Base-by-base conservation (phyloP, 768 basidiomycete genomes). In the Boletus bicolor region DNA sequence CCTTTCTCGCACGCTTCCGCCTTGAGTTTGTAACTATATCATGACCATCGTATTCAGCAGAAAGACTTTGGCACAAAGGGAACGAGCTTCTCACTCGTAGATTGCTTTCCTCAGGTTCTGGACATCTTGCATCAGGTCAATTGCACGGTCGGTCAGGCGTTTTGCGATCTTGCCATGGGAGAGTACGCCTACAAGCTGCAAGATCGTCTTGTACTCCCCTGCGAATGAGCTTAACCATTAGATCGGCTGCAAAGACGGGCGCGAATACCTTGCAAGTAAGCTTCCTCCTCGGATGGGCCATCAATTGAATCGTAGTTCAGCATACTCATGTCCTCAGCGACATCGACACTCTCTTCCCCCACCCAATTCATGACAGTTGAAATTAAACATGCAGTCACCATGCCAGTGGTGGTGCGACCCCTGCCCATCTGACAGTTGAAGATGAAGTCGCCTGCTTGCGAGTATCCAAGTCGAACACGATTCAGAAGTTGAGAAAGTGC, bases 381-480 rank as follows among this genome's bases (percentile, higher is more conserved):
- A 50, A 97, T 90, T 26, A 98, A 76, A 53, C 87, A 91, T 0
- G 92, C 91, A 26, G 87, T 85, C 54, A 93, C 83, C 93, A 98
- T 98, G 6, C 97, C 97, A 0, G 94, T 98, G 0, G 97, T 99
- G 7, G 97, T 99, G 38, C 89, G 79, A 15, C 86, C 89, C 53
- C 89, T 77, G 24, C 91, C 91, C 93, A 98, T 96, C 72, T 98
- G 97, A 71, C 97, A 99, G 63, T 98, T 98, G 77, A 97, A 98
- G 44, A 93, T 75, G 62, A 93, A 89, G 62, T 92, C 91, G 5
- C 84, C 88, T 1, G 85, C 82, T 30, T 79, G 75, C 1, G 79
- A 72, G 44, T 86, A 59, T 52, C 80, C 78, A 55, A 78, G 65
- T 68, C 80, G 79, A 6, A 98, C 81, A 35, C 94, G 83, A 26